Conservation (phyloP, 352 stramenopile genomes). For the Phytophthora idaei region DNA sequence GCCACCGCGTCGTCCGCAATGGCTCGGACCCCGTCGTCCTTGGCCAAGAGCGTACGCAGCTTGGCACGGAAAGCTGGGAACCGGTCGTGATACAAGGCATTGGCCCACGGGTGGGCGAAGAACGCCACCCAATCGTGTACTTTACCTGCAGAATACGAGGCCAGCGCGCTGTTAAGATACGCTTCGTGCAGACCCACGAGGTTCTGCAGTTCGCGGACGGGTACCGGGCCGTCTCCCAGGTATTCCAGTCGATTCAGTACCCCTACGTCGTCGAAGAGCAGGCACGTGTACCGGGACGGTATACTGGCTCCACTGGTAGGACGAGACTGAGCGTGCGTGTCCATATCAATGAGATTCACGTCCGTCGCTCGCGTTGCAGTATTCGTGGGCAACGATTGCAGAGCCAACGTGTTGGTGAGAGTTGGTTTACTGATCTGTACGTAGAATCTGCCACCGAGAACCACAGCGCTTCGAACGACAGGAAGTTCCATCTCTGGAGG, state of each 20-base stretch:
- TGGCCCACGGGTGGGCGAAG: constrained; percentile 80
- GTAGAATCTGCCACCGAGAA: constrained; percentile 64
- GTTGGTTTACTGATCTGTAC: constrained; percentile 76
- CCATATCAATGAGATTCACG: constrained; percentile 29
- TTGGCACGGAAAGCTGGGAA: constrained; percentile 74
- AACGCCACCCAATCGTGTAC: constrained; percentile 88
- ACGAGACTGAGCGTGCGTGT: constrained; percentile 19
- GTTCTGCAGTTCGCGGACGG: constrained; percentile 72
- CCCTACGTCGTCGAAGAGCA: constrained; percentile 81
- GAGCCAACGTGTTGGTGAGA: constrained; percentile 68
- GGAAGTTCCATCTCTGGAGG: constrained; percentile 78
- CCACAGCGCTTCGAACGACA: constrained; percentile 48
- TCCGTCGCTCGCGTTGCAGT: constrained; percentile 22
- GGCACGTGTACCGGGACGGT: constrained; percentile 56
- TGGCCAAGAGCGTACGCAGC: constrained; percentile 61
- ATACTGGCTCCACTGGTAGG: constrained; percentile 13
- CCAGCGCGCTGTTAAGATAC: constrained; percentile 84
- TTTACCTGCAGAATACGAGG: constrained; percentile 70
- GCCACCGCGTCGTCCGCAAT: constrained; percentile 64
- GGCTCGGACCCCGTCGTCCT: constrained; percentile 71
- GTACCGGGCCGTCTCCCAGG: constrained; percentile 55
- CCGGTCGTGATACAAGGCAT: constrained; percentile 77
- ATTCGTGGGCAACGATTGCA: constrained; percentile 66
- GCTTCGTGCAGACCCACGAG: constrained; percentile 86
- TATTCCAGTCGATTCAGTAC: constrained; percentile 78